These are phyloP conservation scores for Deinandra increscens DNA, from an alignment of 129 eudicot genomes.

Conservation along the genomic window DNA sequence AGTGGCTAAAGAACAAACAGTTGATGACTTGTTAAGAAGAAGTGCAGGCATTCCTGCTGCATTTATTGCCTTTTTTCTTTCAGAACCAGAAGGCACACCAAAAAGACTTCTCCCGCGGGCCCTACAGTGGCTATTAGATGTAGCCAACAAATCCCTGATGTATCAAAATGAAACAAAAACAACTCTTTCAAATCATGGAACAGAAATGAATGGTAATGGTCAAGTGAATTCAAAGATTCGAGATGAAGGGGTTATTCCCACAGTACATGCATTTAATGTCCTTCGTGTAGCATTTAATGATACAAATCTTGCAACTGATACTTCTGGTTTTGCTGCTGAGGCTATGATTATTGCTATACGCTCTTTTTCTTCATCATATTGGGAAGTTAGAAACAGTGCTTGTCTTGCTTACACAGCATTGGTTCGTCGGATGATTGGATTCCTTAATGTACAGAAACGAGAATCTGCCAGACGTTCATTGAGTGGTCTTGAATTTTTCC, in stretches of 20 bases:
- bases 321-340: conserved; percentile 95
- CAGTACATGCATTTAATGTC: conserved; percentile 97
- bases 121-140: conserved; percentile 67
- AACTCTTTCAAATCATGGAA: conserved; percentile 11
- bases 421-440: conserved; percentile 92
- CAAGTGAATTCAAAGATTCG: conserved; percentile 59
- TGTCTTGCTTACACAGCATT: conserved; percentile 90
- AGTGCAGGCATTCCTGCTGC: conserved; percentile 99
- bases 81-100: conserved; percentile 99
- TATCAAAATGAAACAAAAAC: conserved; percentile 39
- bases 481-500: conserved; percentile 91
- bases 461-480: conserved; percentile 84
- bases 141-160: conserved; percentile 52
- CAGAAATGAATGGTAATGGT: conserved; percentile 30
- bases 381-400: conserved; percentile 92
- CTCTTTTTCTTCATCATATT: conserved; percentile 79
- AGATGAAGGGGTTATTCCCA: conserved; percentile 96
- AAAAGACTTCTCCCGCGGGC: conserved; percentile 92
- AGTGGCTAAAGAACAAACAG: conserved; percentile 87
- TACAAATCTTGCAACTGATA: conserved; percentile 90
- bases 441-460: conserved; percentile 84
- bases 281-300: conserved; percentile 92
- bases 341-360: conserved; percentile 75
- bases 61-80: conserved; percentile 84
- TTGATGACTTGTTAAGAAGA: conserved; percentile 92